These are phyloP conservation scores for Alopecurus myosuroides DNA, from an alignment of 176 grass and related monocot genomes.

Conservation along the genomic window DNA sequence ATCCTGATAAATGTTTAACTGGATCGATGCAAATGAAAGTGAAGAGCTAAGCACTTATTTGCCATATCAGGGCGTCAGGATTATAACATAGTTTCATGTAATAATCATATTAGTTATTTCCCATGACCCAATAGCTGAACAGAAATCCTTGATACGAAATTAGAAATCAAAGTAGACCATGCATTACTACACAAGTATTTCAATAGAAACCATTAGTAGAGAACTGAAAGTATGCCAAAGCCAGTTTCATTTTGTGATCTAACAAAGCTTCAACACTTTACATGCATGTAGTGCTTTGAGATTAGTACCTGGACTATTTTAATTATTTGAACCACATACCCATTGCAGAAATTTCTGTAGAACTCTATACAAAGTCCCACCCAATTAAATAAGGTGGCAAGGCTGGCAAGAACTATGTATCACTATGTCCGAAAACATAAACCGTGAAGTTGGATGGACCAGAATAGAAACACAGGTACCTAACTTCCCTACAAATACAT, in stretches of 20 bases:
- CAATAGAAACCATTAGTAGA: neutral
- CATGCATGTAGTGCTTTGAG: neutral
- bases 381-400: neutral
- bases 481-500: conserved; percentile 3
- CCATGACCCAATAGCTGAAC: conserved; percentile 1
- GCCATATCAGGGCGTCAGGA: neutral
- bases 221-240: neutral
- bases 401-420: neutral
- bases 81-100: neutral
- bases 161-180: neutral
- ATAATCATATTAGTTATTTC: neutral
- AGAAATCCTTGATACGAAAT: neutral
- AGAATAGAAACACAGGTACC: neutral
- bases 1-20: neutral
- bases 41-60: neutral
- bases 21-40: neutral
- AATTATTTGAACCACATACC: too few relatives aligned
- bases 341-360: neutral
- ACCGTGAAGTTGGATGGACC: neutral
- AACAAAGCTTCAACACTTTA: neutral
- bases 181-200: neutral
- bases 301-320: neutral
- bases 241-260: neutral
- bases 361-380: neutral
- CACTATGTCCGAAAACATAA: neutral